Base-by-base conservation (phyloP, 192 early-diverging fungal species). In the Umbelopsis vinacea region DNA sequence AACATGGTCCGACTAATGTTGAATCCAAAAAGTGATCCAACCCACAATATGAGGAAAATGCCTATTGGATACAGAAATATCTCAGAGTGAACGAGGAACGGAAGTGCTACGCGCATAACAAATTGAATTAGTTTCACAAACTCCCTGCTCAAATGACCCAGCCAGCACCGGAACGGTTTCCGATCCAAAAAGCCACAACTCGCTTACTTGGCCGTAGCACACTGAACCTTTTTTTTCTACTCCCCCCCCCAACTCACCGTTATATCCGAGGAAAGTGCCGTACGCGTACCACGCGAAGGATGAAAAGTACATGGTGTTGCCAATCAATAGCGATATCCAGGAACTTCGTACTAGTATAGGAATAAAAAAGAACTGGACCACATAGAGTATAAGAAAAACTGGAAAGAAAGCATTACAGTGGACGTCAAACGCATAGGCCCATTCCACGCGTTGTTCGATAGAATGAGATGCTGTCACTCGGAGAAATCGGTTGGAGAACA, bases 381-480 rank as follows among this genome's bases (percentile, higher is more conserved):
- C 90, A 68, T 98, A 97, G 17, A 95, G 86, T 15, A 94, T 77
- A 53, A 93, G 83, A 70, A 93, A 97, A 67, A 95, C 86, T 22
- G 93, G 92, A 74, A 97, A 95, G 76, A 97, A 98, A 24, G 95
- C 82, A 78, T 98, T 98, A 84, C 95, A 97, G 72, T 98, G 97
- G 14, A 98, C 94, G 80, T 98, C 97, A 73, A 97, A 96, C 48
- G 91, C 92, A 76, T 98, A 98, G 48, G 91, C 90, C 96, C 96
- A 98, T 82, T 98, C 97, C 22, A 97, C 95, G 54, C 80, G 86
- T 75, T 97, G 96, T 47, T 94, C 92, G 8, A 88, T 87, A 7
- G 93, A 85, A 74, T 97, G 94, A 1, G 81, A 66, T 72, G 77
- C 86, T 72, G 87, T 90, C 71, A 91, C 92, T 54, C 90, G 72